Evolutionary conservation across 108 stramenopile species (phyloP).

Genomic region (Skeletonema grethae): DNA sequence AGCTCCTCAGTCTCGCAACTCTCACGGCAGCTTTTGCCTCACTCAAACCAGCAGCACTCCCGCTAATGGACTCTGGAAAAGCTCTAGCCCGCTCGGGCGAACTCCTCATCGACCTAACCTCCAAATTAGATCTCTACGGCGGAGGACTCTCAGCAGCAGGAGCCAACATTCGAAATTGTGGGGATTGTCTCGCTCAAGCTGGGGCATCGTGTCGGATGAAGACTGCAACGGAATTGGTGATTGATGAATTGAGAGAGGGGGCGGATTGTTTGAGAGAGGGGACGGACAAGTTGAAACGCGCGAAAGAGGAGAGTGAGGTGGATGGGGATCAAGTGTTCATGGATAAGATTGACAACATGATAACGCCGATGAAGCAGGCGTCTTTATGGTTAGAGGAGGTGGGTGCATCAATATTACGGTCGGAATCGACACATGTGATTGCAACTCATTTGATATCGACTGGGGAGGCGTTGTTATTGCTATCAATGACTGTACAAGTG

Average conservation of each 20-base stretch:
- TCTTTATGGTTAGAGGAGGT: conserved; percentile 55
- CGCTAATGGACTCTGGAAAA: conserved; percentile 79
- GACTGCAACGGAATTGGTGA: conserved; percentile 71
- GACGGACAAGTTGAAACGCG: conserved; percentile 43
- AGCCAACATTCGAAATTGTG: conserved; percentile 70
- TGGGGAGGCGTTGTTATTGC: conserved; percentile 40
- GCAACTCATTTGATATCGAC: conserved; percentile 46
- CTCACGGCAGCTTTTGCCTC: conserved; percentile 1
- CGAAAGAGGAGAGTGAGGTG: conserved; percentile 55
- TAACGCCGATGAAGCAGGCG: conserved; percentile 13
- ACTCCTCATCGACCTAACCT: conserved; percentile 71
- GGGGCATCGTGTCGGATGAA: conserved; percentile 81
- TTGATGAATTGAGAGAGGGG: conserved; percentile 81
- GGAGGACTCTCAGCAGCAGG: conserved; percentile 73
- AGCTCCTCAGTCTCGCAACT: neutral
- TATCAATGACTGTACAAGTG: conserved; percentile 18
- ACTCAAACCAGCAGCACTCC: conserved; percentile 73
- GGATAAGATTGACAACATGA: conserved; percentile 26
- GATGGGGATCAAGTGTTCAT: conserved; percentile 48
- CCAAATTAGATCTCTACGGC: conserved; percentile 63
- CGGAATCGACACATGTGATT: conserved; percentile 40
- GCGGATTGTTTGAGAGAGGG: conserved; percentile 69
- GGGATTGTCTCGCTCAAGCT: conserved; percentile 83
- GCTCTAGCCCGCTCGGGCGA: conserved; percentile 80
- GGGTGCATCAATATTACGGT: conserved; percentile 57